A percentile compares a stretch with the other conserved stretches of the same genome.
Conservation (phyloP, 2,329 filamentous ascomycete genomes). For the Plenodomus biglobosus region DNA sequence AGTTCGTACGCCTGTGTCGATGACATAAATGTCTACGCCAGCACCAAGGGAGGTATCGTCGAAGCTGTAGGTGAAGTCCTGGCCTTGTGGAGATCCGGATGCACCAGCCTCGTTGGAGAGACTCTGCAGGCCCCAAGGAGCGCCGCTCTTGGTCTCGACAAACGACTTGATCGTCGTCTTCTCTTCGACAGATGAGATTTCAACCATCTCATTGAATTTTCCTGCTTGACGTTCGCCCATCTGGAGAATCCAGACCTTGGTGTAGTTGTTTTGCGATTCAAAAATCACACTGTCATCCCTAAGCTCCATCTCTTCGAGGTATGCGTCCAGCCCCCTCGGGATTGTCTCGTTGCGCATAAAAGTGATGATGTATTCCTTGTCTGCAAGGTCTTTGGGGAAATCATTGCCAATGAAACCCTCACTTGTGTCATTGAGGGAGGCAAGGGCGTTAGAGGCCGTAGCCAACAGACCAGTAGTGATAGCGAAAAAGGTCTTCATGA, state of each 20-base stretch:
- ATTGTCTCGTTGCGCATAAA: conserved; percentile 23
- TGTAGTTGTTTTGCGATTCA: conserved; percentile 45
- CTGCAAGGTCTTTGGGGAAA: conserved; percentile 9
- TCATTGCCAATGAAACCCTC: conserved; percentile 33
- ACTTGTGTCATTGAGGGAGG: conserved; percentile 12
- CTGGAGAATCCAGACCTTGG: conserved; percentile 44
- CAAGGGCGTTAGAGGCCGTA: conserved; percentile 7
- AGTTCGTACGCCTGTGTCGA: conserved; percentile 54
- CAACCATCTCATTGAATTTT: conserved; percentile 43
- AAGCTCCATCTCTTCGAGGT: conserved; percentile 31
- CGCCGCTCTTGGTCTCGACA: conserved; percentile 29
- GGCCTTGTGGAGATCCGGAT: conserved; percentile 25
- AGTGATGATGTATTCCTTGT: conserved; percentile 32
- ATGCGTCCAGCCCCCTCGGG: conserved; percentile 6
- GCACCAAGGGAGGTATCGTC: conserved; percentile 41
- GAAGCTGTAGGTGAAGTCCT: conserved; percentile 49
- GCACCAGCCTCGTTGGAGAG: conserved; percentile 45
- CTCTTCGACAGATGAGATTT: conserved; percentile 48
- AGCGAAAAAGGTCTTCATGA: conserved; percentile 36
- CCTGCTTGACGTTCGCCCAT: conserved; percentile 47
- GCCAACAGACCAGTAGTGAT: conserved; percentile 33
- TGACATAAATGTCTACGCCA: conserved; percentile 53
- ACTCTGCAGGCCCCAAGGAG: conserved; percentile 53
- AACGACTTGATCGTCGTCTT: conserved; percentile 39
- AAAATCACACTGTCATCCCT: conserved; percentile 42